Evolutionary conservation across 2,329 filamentous ascomycete species (phyloP).

Genomic region (Arthrobotrys iridis): DNA sequence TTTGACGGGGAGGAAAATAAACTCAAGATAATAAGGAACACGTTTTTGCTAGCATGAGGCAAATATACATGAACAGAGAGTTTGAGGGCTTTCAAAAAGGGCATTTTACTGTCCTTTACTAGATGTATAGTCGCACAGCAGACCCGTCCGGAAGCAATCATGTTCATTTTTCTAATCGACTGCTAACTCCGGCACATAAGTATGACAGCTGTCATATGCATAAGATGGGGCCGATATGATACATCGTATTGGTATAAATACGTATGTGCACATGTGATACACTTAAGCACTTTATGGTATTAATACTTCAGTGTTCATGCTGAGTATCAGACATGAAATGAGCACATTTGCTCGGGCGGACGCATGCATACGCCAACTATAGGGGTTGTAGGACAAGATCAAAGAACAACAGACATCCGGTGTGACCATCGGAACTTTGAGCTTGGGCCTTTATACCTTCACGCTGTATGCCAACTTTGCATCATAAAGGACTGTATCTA

Average conservation of each 20-base stretch:
- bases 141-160: no score
- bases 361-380: background rate
- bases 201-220: no score
- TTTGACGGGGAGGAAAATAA: no score
- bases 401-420: background rate
- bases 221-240: no score
- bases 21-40: background rate
- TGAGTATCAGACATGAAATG: background rate
- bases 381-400: background rate
- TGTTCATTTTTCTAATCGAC: no score
- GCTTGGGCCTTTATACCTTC: background rate
- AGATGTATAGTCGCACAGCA: no score
- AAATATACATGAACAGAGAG: background rate
- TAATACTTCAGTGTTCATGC: no score
- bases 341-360: background rate
- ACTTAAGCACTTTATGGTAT: no score
- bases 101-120: background rate
- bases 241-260: no score
- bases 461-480: background rate
- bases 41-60: background rate
- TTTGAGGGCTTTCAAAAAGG: slow-evolving; percentile 1
- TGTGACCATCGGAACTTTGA: background rate
- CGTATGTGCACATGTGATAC: no score
- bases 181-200: no score
- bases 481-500: no score